Conservation (phyloP, 129 eudicot species). For the Artemisia tridentata region DNA sequence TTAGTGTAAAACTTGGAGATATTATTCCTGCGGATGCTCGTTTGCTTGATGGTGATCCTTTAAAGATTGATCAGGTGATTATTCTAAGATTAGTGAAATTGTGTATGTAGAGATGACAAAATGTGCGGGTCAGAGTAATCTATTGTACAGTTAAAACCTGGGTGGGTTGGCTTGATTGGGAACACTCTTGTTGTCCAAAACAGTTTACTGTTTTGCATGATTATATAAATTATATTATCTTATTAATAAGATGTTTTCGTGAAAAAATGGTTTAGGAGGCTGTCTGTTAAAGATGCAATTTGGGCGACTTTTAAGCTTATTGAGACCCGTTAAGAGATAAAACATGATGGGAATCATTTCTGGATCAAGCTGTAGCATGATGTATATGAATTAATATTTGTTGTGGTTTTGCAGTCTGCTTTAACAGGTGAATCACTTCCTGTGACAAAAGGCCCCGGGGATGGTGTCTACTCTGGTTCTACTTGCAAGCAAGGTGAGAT, state of each 20-base stretch:
- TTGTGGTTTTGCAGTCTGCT: slow-evolving; percentile 14
- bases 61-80: slow-evolving; percentile 14
- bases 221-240: no score
- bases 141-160: neutral
- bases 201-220: no score
- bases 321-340: neutral
- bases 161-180: neutral
- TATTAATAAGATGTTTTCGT: no score
- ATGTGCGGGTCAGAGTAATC: neutral
- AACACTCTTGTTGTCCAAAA: no score
- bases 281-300: no score
- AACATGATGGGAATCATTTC: neutral
- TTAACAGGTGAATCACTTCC: slow-evolving; percentile 22
- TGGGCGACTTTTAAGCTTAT: neutral
- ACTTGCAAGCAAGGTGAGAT: slow-evolving; percentile 54
- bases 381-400: neutral
- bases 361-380: neutral
- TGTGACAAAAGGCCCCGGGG: slow-evolving; percentile 18
- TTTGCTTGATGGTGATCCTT: slow-evolving; percentile 14
- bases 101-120: neutral
- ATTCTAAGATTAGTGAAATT: neutral
- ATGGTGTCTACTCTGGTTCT: slow-evolving; percentile 11
- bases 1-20: slow-evolving; percentile 20
- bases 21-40: slow-evolving; percentile 22
- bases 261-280: no score